Evolutionary conservation across 225 moss, liverwort and hornwort species (phyloP), one percentile per base, ranked within the genome.

Genomic region (Bryum argenteum): DNA sequence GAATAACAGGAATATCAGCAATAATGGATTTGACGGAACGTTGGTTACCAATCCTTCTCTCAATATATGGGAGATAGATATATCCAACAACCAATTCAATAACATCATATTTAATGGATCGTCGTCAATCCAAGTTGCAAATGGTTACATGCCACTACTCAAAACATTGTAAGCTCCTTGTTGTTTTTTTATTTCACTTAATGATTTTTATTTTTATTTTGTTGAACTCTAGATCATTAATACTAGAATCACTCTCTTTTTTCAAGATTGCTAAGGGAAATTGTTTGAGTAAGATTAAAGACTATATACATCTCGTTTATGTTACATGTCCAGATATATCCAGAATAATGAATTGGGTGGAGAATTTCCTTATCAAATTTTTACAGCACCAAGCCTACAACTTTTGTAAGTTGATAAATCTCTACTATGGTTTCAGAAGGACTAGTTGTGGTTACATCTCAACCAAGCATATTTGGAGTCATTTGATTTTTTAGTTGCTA

Each of bases 31-130:
- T 63, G 63, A 54, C 5, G 9, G 5, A 0, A 54, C 26, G 0
- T 63, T 72, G 11, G 44, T 16, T 1, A 1, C 0, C 48, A 33
- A 59, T 9, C 4, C 47, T 19, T 59, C 45, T 33, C 11, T 72
- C 18, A 24, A 72, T 43, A 8, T 47, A 1, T 10, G 11, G 4
- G 1, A 8, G 0, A 10, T 72, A 24, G 72, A 72, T 22, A 24
- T 72, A 5, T 63, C 63, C n/a, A 71, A 61, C 8, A 72, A 72
- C 18, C 15, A 26, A 11, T 72, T 72, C 43, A 63, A 24, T 6
- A 37, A 26, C 9, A 44, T 73, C 6, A 54, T 17, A 9, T 20
- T 63, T 55, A 64, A 55, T 0, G 26, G 40, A 67, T 10, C 33
- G 19, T n/a, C n/a, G n/a, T n/a, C n/a, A n/a, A n/a, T n/a, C n/a